Evolutionary conservation across 768 basidiomycete genomes (phyloP).

Genomic region (Lentinula boryana): DNA sequence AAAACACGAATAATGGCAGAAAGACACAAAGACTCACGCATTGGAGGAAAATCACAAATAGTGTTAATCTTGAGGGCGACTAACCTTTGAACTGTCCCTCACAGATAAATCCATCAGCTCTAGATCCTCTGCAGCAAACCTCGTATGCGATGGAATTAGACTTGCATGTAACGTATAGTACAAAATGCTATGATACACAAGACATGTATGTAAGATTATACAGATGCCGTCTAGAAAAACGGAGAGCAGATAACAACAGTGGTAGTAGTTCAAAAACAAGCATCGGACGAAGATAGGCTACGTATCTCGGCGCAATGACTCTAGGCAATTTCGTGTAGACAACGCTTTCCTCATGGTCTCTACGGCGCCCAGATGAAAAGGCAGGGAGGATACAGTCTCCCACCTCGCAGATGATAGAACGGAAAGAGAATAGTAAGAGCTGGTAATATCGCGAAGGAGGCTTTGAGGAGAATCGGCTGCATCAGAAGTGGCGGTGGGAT

Average conservation of each 20-base stretch:
- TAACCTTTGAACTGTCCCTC: too few species aligned
- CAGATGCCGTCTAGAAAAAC: neutral
- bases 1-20: too few species aligned
- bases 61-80: too few species aligned
- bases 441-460: slow-evolving; percentile 51
- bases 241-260: neutral
- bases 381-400: slow-evolving; percentile 46
- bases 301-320: neutral
- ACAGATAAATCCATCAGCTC: too few species aligned
- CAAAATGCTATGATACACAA: neutral
- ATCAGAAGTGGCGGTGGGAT: slow-evolving; percentile 17
- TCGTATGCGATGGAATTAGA: neutral
- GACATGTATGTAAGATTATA: neutral
- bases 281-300: neutral
- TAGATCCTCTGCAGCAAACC: too few species aligned
- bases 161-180: neutral
- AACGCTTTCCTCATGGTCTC: slow-evolving; percentile 51
- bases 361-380: slow-evolving; percentile 70
- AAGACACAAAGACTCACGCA: too few species aligned
- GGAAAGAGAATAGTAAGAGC: slow-evolving; percentile 64
- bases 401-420: slow-evolving; percentile 49
- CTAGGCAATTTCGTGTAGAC: neutral
- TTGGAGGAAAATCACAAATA: too few species aligned
- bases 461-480: slow-evolving; percentile 22
- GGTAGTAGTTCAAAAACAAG: neutral